Evolutionary conservation across 2,329 filamentous ascomycete species (phyloP), one percentile per base, ranked within the genome.

Genomic region (Calycina marina): DNA sequence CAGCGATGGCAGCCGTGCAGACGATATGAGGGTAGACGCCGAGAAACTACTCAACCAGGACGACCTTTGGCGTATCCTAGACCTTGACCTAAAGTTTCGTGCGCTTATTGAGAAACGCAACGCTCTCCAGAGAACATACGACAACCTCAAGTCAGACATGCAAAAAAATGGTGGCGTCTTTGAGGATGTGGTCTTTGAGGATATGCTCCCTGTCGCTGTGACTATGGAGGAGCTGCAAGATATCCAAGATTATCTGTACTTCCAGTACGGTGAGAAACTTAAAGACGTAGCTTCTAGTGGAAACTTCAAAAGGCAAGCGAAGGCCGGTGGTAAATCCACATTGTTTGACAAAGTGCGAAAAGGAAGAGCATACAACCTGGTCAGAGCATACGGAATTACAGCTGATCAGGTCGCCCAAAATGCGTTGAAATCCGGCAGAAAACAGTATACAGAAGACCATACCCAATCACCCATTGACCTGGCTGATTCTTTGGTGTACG

Each of bases 171-270:
- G 59, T 4, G 59, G 71, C 12, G 67, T 68, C 3, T 63, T 86
- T 13, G 59, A 73, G 14, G 90, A 96, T 49, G 52, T 63, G 1
- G 75, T 83, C 35, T 74, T 96, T 25, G 79, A 88, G 28, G 77
- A 86, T 43, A 77, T 94, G 66, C 69, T 90, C n/a, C 66, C 69
- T 1, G 66, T 74, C 36, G 85, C 86, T 3, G 72, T 72, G 4
- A 88, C 80, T 0, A 86, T 94, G 65, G 90, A 98, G 52, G 90
- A 98, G 52, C 67, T 98, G 12, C 90, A 98, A 52, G 90, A 98
- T 54, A 60, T 98, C 14, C 88, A 96, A 51, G 90, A 98, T 50
- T 96, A 96, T 48, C 63, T 96, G 32, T 85, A 96, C 50, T 98
- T 98, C 56, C 80, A 86, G 49, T 96, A 96, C 48, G 74, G 81